These are phyloP conservation scores for Metschnikowia lochheadii DNA, from an alignment of 805 yeast genomes.

Conservation along the genomic window DNA sequence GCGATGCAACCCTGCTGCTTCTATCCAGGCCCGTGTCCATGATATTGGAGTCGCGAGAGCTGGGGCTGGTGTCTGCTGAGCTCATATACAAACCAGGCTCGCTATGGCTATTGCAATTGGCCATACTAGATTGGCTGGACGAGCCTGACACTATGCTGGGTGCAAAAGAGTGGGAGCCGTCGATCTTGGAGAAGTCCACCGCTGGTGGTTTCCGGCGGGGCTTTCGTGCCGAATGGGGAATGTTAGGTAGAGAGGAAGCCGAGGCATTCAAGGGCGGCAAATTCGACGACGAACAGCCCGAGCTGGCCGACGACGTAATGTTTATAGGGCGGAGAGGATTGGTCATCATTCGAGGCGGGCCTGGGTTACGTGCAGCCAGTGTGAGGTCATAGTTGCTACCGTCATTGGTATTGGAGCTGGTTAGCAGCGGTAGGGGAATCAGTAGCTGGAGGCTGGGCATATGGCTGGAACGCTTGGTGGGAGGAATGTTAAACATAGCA, in stretches of 20 bases:
- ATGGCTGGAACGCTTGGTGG: conserved; percentile 21
- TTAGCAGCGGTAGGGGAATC: conserved; percentile 27
- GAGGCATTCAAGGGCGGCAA: not conserved
- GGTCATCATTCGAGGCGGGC: not conserved
- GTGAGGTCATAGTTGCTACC: not conserved
- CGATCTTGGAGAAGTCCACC: conserved; percentile 35
- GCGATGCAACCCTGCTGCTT: not conserved
- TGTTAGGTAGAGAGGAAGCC: conserved; percentile 9
- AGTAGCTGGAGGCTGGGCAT: conserved; percentile 24
- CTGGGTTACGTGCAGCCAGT: conserved; percentile 1
- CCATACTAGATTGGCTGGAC: conserved; percentile 3
- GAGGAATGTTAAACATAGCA: conserved; percentile 36
- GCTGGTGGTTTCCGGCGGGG: conserved; percentile 41
- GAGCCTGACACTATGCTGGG: conserved; percentile 8
- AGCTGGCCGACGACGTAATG: conserved; percentile 1
- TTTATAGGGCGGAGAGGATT: conserved; percentile 1
- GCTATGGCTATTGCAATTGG: conserved; percentile 4
- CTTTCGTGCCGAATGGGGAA: conserved; percentile 7
- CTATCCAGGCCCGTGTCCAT: not conserved
- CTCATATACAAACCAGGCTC: not conserved
- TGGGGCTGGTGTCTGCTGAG: conserved; percentile 4
- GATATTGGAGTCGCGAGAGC: conserved; percentile 8
- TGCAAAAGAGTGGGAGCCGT: conserved; percentile 22
- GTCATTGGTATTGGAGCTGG: conserved; percentile 3
- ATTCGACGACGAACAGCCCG: not conserved